Conservation (phyloP, 2,329 filamentous ascomycete genomes). For the Teratosphaeria pseudoeucalypti region DNA sequence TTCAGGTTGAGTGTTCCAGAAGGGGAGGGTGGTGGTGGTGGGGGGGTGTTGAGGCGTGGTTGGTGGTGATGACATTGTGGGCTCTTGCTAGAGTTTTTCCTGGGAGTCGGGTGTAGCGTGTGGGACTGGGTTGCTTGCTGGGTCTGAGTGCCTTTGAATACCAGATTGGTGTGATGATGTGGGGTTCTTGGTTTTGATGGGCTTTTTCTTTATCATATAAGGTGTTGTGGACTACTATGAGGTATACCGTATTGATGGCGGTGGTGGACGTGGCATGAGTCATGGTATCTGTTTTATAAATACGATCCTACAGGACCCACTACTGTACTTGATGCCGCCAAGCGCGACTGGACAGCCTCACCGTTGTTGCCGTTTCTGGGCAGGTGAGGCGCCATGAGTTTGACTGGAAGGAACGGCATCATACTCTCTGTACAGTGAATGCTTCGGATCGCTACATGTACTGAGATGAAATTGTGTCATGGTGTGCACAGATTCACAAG, state of each 20-base stretch:
- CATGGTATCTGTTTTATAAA: no score
- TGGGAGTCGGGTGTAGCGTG: background rate
- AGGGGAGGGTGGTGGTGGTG: conserved; percentile 36
- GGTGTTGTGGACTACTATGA: no score
- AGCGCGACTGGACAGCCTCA: background rate
- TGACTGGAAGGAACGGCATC: no score
- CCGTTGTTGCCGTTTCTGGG: background rate
- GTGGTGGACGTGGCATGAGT: no score
- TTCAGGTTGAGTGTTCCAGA: conserved; percentile 60
- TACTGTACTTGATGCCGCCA: background rate
- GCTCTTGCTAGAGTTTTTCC: background rate
- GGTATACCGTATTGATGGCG: no score
- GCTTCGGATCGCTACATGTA: no score
- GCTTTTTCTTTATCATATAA: no score
- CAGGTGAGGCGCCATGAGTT: background rate
- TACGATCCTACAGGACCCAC: background rate
- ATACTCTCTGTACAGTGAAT: no score
- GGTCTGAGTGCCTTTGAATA: background rate
- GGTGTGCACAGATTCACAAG: no score
- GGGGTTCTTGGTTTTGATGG: no score
- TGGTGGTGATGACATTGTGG: background rate
- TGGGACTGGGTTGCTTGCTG: background rate
- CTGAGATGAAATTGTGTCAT: no score
- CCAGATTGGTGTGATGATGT: no score
- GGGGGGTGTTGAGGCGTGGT: background rate